Conservation (phyloP, 2,329 filamentous ascomycete genomes). For the Neocucurbitaria cava region DNA sequence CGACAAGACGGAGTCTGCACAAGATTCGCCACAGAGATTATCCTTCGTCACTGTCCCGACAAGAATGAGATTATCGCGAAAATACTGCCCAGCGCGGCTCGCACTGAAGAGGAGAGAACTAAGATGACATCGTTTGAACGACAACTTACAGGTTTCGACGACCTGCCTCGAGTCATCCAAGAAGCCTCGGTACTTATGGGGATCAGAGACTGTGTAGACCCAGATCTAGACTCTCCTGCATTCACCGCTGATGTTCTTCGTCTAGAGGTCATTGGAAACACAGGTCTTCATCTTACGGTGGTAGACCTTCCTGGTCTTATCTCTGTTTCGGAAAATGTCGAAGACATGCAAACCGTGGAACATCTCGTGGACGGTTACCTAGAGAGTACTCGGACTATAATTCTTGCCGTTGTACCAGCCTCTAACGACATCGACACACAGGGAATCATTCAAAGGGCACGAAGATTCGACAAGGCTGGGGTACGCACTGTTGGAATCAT, state of each 20-base stretch:
- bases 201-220: conserved; percentile 8
- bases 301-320: conserved; percentile 56
- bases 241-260: conserved; percentile 51
- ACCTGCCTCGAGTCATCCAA: conserved; percentile 57
- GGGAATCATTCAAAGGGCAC: conserved; percentile 58
- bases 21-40: conserved; percentile 62
- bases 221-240: conserved; percentile 8
- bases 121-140: conserved; percentile 44
- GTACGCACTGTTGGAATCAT: conserved; percentile 61
- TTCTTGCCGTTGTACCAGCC: conserved; percentile 36
- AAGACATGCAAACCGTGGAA: conserved; percentile 17
- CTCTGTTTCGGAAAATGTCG: conserved; percentile 11
- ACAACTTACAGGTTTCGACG: conserved; percentile 39
- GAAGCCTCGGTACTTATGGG: conserved; percentile 61
- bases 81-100: conserved; percentile 15
- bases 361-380: conserved; percentile 24
- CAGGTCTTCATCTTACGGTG: conserved; percentile 41
- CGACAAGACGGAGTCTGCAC: conserved; percentile 63
- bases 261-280: conserved; percentile 50
- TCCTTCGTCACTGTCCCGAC: conserved; percentile 46
- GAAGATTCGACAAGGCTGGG: conserved; percentile 53
- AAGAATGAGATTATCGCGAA: not conserved
- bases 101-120: conserved; percentile 30
- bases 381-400: conserved; percentile 23
- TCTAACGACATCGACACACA: conserved; percentile 60